Evolutionary conservation across 2,329 filamentous ascomycete genomes (phyloP).

Genomic region (Zymoseptoria pseudotritici): DNA sequence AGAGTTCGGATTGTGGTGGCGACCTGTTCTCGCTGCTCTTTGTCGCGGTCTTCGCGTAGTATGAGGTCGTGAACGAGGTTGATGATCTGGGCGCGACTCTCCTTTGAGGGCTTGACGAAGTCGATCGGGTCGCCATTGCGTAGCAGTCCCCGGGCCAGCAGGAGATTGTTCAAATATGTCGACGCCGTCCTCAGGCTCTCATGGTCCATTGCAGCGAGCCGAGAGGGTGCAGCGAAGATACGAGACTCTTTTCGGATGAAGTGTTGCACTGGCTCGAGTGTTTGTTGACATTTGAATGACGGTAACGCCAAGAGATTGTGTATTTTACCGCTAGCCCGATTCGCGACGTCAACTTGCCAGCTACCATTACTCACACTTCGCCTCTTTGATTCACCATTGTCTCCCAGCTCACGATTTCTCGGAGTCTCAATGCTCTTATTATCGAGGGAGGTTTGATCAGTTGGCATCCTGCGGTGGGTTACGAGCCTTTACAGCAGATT

Average conservation of each 20-base stretch:
- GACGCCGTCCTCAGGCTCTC: conserved; percentile 54
- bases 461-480: no score
- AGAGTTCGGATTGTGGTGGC: conserved; percentile 69
- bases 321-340: background rate
- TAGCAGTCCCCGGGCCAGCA: conserved; percentile 56
- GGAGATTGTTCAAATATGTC: conserved; percentile 57
- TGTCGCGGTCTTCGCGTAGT: conserved; percentile 83
- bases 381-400: no score
- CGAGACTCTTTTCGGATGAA: background rate
- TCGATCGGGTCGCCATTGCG: conserved; percentile 66
- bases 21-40: conserved; percentile 77
- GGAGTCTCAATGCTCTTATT: no score
- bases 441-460: no score
- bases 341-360: background rate
- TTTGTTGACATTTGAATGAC: background rate
- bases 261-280: background rate
- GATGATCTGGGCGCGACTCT: conserved; percentile 79
- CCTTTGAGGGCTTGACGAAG: conserved; percentile 62
- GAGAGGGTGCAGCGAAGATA: background rate
- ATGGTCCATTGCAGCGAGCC: conserved; percentile 33
- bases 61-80: conserved; percentile 91
- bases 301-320: background rate
- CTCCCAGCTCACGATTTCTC: no score
- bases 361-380: no score
- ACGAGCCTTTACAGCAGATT: no score